These are phyloP conservation scores for Stachybotrys chartarum DNA, from an alignment of 2,329 filamentous ascomycete genomes.

Conservation along the genomic window DNA sequence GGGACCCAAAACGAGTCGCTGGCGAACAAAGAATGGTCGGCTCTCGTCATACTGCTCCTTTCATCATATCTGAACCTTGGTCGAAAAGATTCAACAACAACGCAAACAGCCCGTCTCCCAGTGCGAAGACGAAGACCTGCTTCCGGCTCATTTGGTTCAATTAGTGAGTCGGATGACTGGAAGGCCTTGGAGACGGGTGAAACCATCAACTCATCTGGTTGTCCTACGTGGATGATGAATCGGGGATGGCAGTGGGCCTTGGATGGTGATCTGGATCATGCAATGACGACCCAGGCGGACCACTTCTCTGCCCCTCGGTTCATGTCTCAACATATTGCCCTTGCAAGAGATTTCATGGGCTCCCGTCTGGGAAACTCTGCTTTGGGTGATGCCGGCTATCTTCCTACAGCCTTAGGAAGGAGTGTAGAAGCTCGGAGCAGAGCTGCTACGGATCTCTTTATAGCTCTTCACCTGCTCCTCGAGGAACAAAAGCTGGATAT, in stretches of 20 bases:
- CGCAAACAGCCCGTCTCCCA: constrained; percentile 17
- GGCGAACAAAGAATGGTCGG: constrained; percentile 61
- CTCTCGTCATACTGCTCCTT: constrained; percentile 56
- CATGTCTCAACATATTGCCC: constrained; percentile 42
- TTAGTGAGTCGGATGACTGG: constrained; percentile 36
- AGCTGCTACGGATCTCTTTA: constrained; percentile 58
- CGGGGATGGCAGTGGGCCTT: constrained; percentile 66
- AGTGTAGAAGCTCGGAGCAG: constrained; percentile 51
- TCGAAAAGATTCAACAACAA: constrained; percentile 17
- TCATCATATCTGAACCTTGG: constrained; percentile 56
- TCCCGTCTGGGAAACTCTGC: constrained; percentile 51
- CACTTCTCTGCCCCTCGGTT: constrained; percentile 27
- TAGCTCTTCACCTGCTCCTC: constrained; percentile 76
- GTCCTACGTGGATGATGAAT: constrained; percentile 52
- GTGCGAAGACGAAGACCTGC: constrained; percentile 21
- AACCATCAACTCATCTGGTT: constrained; percentile 39
- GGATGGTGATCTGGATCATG: constrained; percentile 40
- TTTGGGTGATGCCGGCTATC: constrained; percentile 48
- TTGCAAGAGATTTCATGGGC: constrained; percentile 59
- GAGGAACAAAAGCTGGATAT: constrained; percentile 84
- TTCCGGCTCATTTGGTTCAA: constrained; percentile 27
- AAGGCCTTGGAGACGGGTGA: constrained; percentile 38
- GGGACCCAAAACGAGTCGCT: constrained; percentile 36
- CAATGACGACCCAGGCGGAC: constrained; percentile 16
- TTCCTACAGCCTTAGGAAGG: constrained; percentile 52